Conservation (phyloP, 352 stramenopile genomes). For the Thraustotheca clavata region DNA sequence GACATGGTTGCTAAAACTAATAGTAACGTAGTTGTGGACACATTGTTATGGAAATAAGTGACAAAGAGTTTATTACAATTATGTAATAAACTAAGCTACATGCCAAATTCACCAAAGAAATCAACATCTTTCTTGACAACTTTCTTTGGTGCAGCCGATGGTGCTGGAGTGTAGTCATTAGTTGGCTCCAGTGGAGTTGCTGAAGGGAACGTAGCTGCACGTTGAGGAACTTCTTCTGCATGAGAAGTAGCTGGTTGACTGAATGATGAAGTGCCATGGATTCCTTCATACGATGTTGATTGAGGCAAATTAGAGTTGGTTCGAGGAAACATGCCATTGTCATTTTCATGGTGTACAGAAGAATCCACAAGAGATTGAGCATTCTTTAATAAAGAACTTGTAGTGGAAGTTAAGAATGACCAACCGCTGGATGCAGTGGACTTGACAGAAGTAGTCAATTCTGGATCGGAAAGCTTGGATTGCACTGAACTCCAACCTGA, state of each 20-base stretch:
- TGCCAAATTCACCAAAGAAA: constrained; percentile 78
- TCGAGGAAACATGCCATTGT: constrained; percentile 36
- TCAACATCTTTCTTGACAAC: constrained; percentile 74
- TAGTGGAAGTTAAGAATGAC: constrained; percentile 58
- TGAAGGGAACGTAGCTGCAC: constrained; percentile 28
- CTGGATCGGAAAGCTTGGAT: constrained; percentile 59
- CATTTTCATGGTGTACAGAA: constrained; percentile 23
- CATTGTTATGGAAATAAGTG: neutral
- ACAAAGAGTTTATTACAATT: neutral
- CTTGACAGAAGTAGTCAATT: constrained; percentile 66
- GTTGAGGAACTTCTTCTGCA: constrained; percentile 25
- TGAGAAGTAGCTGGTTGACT: constrained; percentile 21
- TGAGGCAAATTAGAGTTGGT: constrained; percentile 46
- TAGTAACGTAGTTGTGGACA: neutral
- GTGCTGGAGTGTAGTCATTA: constrained; percentile 11
- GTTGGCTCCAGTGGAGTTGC: constrained; percentile 24
- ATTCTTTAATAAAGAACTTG: constrained; percentile 52
- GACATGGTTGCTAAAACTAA: neutral
- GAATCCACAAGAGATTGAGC: constrained; percentile 52
- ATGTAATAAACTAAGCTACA: constrained; percentile 27
- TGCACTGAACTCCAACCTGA: constrained; percentile 71
- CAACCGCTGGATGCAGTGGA: constrained; percentile 65
- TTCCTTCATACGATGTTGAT: constrained; percentile 56
- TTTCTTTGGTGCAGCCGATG: constrained; percentile 28
- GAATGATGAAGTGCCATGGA: constrained; percentile 49